phyloP scores from a whole-genome alignment of 2,329 filamentous ascomycete genomes.

The Hymenoscyphus albidus region DNA sequence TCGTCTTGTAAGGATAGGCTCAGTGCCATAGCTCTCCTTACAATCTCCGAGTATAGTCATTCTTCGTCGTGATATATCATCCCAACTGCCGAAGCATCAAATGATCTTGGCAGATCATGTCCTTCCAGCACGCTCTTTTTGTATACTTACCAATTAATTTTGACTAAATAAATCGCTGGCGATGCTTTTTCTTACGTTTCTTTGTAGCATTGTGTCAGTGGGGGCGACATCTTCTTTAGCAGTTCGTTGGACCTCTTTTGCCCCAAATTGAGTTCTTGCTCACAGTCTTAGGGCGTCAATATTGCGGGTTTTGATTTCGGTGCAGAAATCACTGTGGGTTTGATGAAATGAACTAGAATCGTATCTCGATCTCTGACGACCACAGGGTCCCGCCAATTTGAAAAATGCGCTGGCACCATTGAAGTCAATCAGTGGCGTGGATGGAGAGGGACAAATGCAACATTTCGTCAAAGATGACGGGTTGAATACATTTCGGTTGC shows the following conservation, averaged over 20 bases:
- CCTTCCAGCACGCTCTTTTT: not conserved
- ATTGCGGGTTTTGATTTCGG: constrained; percentile 30
- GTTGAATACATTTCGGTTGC: constrained; percentile 55
- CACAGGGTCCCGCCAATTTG: constrained; percentile 18
- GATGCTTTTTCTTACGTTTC: constrained; percentile 12
- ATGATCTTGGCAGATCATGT: not conserved
- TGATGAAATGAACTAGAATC: no score
- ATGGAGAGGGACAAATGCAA: constrained; percentile 25
- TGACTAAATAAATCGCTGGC: constrained; percentile 11
- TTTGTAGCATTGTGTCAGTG: constrained; percentile 11
- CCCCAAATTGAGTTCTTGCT: not conserved
- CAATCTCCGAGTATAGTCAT: not conserved
- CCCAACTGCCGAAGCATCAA: not conserved
- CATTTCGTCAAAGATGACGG: constrained; percentile 42
- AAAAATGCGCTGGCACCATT: constrained; percentile 20
- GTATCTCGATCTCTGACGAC: not conserved
- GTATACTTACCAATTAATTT: not conserved
- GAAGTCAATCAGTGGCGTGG: constrained; percentile 15
- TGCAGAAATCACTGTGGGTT: constrained; percentile 22
- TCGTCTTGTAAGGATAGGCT: constrained; percentile 5
- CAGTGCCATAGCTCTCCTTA: not conserved
- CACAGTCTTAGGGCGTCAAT: constrained; percentile 21
- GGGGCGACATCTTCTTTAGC: constrained; percentile 18
- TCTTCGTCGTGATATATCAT: not conserved
- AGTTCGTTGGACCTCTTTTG: constrained; percentile 10